Evolutionary conservation across 2,329 filamentous ascomycete species (phyloP).

Genomic region (Thielaviopsis ethacetica): DNA sequence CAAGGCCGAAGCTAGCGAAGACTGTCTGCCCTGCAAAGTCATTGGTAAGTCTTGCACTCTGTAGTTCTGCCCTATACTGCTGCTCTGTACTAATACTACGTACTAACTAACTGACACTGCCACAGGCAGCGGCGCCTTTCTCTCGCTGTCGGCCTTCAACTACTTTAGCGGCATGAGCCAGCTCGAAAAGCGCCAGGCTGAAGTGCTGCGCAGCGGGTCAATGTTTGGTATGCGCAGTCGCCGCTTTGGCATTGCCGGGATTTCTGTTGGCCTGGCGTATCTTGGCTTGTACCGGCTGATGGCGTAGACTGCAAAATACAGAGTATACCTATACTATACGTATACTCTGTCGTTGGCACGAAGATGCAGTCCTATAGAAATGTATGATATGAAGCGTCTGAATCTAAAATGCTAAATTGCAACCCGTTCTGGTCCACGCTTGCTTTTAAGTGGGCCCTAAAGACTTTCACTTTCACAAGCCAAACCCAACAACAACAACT

Average conservation of each 20-base stretch:
- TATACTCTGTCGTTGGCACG: no score
- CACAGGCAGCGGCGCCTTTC: conserved; percentile 56
- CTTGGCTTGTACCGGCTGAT: conserved; percentile 48
- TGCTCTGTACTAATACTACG: neutral
- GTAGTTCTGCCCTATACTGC: neutral
- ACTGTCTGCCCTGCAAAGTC: conserved; percentile 56
- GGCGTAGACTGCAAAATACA: no score
- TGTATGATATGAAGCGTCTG: neutral
- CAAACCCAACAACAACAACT: neutral
- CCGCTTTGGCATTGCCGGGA: conserved; percentile 46
- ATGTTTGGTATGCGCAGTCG: conserved; percentile 58
- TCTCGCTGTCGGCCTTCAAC: conserved; percentile 61
- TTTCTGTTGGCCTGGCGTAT: conserved; percentile 51
- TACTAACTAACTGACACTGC: neutral
- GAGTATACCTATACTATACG: no score
- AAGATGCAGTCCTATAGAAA: no score
- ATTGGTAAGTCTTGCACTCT: conserved; percentile 37
- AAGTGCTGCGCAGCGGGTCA: conserved; percentile 52
- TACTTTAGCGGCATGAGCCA: conserved; percentile 60
- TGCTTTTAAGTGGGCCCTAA: neutral
- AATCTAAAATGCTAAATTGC: no score
- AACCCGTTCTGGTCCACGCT: neutral
- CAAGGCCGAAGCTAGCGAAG: conserved; percentile 38
- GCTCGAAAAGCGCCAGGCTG: conserved; percentile 47
- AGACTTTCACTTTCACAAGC: neutral